Evolutionary conservation across 495 filamentous ascomycete genomes (phyloP).

Genomic region (Aspergillus bertholletiae): DNA sequence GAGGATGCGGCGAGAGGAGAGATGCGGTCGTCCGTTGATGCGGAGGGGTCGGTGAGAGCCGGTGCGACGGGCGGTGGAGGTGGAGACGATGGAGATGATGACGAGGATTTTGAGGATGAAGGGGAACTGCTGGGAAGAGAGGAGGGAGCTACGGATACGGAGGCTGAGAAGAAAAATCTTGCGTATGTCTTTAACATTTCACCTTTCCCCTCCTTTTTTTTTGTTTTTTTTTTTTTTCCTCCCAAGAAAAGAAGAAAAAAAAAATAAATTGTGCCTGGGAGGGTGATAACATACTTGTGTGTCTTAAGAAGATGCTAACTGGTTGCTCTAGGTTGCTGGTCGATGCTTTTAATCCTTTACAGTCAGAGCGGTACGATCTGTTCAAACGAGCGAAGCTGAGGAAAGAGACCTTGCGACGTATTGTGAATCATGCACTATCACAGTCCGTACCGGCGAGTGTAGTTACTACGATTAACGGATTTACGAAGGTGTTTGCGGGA

Average conservation of each 20-base stretch:
- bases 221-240: slow-evolving; percentile 2
- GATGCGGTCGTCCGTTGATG: slow-evolving; percentile 26
- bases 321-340: slow-evolving; percentile 54
- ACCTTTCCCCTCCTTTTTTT: background rate
- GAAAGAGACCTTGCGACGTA: slow-evolving; percentile 59
- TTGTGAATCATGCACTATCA: slow-evolving; percentile 83
- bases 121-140: slow-evolving; percentile 59
- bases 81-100: slow-evolving; percentile 59
- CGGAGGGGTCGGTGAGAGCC: slow-evolving; percentile 42
- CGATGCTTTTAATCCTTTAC: slow-evolving; percentile 61
- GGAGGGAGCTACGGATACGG: slow-evolving; percentile 59
- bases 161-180: slow-evolving; percentile 67
- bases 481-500: slow-evolving; percentile 80
- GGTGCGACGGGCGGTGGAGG: slow-evolving; percentile 35
- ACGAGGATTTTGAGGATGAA: slow-evolving; percentile 63
- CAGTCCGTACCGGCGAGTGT: slow-evolving; percentile 80
- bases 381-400: slow-evolving; percentile 69
- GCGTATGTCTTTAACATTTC: slow-evolving; percentile 42
- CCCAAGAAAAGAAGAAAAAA: too few species aligned
- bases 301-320: background rate
- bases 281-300: too few species aligned
- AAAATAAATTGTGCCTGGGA: too few species aligned
- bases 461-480: slow-evolving; percentile 73
- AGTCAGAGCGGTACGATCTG: slow-evolving; percentile 69
- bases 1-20: slow-evolving; percentile 46